Evolutionary conservation across 1,284 basidiomycete species (phyloP).

Genomic region (Puccinia novopanici): DNA sequence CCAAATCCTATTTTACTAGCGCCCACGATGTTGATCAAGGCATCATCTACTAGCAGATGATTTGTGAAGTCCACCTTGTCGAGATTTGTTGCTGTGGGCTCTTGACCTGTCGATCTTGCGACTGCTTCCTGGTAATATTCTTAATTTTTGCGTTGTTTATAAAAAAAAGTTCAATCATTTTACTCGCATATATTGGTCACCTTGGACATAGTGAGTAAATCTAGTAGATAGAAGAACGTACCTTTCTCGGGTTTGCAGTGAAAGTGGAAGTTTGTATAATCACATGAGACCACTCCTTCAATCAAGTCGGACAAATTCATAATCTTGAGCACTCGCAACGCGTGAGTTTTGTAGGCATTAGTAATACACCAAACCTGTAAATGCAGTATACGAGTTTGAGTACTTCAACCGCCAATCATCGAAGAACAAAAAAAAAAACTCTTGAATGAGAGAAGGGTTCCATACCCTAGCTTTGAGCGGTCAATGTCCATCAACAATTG

Average conservation of each 20-base stretch:
- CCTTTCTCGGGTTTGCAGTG: constrained; percentile 74
- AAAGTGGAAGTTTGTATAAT: constrained; percentile 72
- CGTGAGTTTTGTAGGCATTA: constrained; percentile 66
- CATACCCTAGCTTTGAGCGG: constrained; percentile 69
- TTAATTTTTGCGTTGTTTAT: not conserved
- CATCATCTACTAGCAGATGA: constrained; percentile 55
- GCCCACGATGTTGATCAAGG: constrained; percentile 54
- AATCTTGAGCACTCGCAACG: constrained; percentile 74
- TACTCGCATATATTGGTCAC: not conserved
- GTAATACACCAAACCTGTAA: constrained; percentile 35
- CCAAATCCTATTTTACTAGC: constrained; percentile 54
- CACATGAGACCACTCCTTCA: constrained; percentile 78
- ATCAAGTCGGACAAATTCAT: constrained; percentile 73
- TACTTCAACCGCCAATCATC: not conserved
- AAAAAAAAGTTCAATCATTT: not conserved
- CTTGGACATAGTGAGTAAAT: too few relatives aligned
- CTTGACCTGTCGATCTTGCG: constrained; percentile 8
- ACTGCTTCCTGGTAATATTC: constrained; percentile 48
- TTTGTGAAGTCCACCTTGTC: constrained; percentile 29
- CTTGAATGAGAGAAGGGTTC: constrained; percentile 64
- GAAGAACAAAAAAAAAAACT: constrained; percentile 68
- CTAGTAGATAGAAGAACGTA: not conserved
- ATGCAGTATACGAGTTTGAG: constrained; percentile 13
- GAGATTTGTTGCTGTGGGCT: constrained; percentile 41
- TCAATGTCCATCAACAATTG: constrained; percentile 77